Conservation (phyloP, 805 yeast species). For the Yarrowia yakushimensis region DNA sequence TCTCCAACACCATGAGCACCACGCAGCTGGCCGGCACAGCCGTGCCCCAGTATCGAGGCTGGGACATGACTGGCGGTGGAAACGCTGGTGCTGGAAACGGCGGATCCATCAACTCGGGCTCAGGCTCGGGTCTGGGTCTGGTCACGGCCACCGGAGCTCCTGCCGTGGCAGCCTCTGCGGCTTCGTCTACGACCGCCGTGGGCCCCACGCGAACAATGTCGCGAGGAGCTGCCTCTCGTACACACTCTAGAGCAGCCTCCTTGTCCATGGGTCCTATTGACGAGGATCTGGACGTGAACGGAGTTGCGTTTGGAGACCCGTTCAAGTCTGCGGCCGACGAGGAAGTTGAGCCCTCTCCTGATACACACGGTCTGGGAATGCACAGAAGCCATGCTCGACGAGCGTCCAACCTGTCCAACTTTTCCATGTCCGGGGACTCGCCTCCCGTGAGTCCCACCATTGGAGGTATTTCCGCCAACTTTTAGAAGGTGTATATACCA, state of each 20-base stretch:
- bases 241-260: constrained; percentile 6
- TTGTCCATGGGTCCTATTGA: constrained; percentile 12
- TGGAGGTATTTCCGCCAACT: constrained; percentile 14
- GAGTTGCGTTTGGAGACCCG: not conserved
- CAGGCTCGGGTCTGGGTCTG: not conserved
- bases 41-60: constrained; percentile 16
- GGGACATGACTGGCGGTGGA: constrained; percentile 7
- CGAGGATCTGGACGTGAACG: not conserved
- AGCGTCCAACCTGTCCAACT: not conserved
- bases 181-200: not conserved
- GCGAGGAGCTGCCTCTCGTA: not conserved
- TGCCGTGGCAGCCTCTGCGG: not conserved
- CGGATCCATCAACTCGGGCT: constrained; percentile 5
- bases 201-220: constrained; percentile 2
- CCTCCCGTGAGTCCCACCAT: constrained; percentile 4
- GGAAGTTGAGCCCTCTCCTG: not conserved
- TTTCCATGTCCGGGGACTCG: constrained; percentile 1
- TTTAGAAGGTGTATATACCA: not conserved
- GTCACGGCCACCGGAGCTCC: not conserved
- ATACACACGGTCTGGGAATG: constrained; percentile 6
- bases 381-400: not conserved
- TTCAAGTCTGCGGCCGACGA: constrained; percentile 1
- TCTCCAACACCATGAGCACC: constrained; percentile 1
- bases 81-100: not conserved
- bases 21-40: not conserved